Conservation (phyloP, 1,284 basidiomycete species). For the Amylostereum chailletii region DNA sequence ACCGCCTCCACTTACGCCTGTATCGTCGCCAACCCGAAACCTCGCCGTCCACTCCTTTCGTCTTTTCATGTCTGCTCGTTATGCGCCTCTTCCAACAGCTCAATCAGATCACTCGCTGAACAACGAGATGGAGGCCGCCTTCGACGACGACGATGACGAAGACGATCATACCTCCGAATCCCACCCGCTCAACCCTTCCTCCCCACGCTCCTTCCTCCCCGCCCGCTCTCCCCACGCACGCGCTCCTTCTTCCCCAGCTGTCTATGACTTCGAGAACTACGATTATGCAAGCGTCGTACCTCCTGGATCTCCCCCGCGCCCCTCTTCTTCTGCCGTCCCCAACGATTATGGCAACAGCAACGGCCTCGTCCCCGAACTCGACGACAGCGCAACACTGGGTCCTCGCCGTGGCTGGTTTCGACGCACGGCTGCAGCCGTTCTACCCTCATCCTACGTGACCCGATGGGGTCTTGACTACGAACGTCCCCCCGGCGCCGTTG, state of each 20-base stretch:
- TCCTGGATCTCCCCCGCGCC: conserved; percentile 76
- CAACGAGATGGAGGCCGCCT: conserved; percentile 69
- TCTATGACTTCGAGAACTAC: conserved; percentile 81
- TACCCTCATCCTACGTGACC: conserved; percentile 40
- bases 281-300: conserved; percentile 69
- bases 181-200: conserved; percentile 38
- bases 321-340: conserved; percentile 50
- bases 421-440: conserved; percentile 46
- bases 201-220: conserved; percentile 13
- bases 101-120: conserved; percentile 41
- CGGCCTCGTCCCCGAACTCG: conserved; percentile 56
- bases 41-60: too few relatives aligned
- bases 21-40: too few relatives aligned
- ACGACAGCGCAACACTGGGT: conserved; percentile 22
- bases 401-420: conserved; percentile 46
- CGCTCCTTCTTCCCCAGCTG: conserved; percentile 25
- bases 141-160: conserved; percentile 66
- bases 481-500: conserved; percentile 42
- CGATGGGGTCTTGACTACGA: conserved; percentile 41
- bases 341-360: conserved; percentile 78
- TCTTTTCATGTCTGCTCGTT: conserved; percentile 39
- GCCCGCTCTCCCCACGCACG: conserved; percentile 17
- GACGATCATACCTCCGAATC: conserved; percentile 41
- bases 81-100: conserved; percentile 61
- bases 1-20: too few relatives aligned